Conservation (phyloP, 768 basidiomycete species). For the Kwoniella mangroviensis region DNA sequence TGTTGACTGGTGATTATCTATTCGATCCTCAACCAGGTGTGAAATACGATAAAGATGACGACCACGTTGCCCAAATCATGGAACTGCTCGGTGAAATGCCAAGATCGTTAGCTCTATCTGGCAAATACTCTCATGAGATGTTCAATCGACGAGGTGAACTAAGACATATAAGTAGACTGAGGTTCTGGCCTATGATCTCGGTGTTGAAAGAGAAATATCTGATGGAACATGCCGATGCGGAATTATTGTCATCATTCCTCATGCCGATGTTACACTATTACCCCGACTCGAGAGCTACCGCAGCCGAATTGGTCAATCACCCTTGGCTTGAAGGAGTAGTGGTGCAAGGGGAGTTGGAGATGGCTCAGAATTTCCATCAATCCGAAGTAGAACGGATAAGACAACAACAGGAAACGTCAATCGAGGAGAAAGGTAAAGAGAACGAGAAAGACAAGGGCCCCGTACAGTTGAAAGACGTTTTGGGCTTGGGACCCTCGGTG, state of each 20-base stretch:
- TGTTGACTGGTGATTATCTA: conserved; percentile 95
- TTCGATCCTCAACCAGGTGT: conserved; percentile 96
- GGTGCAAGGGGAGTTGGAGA: conserved; percentile 87
- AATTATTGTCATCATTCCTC: conserved; percentile 77
- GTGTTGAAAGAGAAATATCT: conserved; percentile 96
- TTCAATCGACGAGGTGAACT: conserved; percentile 99
- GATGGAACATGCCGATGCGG: conserved; percentile 80
- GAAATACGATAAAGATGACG: conserved; percentile 94
- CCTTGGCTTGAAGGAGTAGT: conserved; percentile 82
- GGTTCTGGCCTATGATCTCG: conserved; percentile 75
- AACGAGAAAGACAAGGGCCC: conserved; percentile 19
- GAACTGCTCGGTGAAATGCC: conserved; percentile 82
- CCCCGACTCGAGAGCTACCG: conserved; percentile 85
- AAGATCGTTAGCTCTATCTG: conserved; percentile 77
- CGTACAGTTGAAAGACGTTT: conserved; percentile 37
- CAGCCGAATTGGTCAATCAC: conserved; percentile 82
- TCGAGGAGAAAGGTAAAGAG: conserved; percentile 9
- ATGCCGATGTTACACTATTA: conserved; percentile 87
- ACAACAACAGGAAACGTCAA: background rate
- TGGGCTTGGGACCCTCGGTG: conserved; percentile 46
- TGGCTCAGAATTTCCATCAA: conserved; percentile 38
- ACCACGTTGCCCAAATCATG: conserved; percentile 97
- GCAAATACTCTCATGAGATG: conserved; percentile 92
- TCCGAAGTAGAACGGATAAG: conserved; percentile 34
- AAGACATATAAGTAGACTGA: conserved; percentile 89